Evolutionary conservation across 139 green algal genomes (phyloP).

Genomic region (Ulvella scutata): DNA sequence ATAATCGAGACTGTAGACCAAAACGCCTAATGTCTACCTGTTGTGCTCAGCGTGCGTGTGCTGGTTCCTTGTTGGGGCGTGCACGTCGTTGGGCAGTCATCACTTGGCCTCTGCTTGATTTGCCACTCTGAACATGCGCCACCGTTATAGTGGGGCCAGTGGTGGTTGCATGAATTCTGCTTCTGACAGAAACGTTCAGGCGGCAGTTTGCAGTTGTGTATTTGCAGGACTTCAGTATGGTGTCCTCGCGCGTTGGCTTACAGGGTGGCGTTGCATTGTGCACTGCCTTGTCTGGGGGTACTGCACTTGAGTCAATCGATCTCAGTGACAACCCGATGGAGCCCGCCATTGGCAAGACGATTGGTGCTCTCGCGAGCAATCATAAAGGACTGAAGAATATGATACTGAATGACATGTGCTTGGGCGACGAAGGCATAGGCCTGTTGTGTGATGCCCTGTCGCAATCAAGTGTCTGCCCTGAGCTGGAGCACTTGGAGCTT

Average conservation of each 20-base stretch:
- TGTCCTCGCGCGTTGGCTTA: constrained; percentile 58
- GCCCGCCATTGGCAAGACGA: constrained; percentile 22
- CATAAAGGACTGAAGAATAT: constrained; percentile 26
- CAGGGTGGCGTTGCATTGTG: constrained; percentile 51
- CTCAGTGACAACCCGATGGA: constrained; percentile 79
- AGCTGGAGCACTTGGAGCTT: constrained; percentile 53
- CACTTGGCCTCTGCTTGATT: too few relatives aligned
- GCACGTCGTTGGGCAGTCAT: too few relatives aligned
- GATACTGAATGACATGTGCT: constrained; percentile 65
- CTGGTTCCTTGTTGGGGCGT: too few relatives aligned
- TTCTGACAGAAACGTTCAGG: too few relatives aligned
- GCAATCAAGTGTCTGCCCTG: neutral
- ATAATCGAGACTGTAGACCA: too few relatives aligned
- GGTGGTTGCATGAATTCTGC: too few relatives aligned
- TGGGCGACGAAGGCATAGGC: constrained; percentile 49
- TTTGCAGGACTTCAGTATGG: constrained; percentile 54
- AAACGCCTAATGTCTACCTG: too few relatives aligned
- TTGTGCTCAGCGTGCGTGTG: too few relatives aligned
- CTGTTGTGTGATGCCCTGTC: constrained; percentile 32
- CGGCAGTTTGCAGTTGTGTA: too few relatives aligned
- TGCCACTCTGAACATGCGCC: too few relatives aligned
- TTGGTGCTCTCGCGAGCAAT: constrained; percentile 18
- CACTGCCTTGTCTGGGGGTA: constrained; percentile 25
- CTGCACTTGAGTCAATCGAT: constrained; percentile 44
- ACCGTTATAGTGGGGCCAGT: too few relatives aligned